phyloP scores from a whole-genome alignment of 495 filamentous ascomycete species.

The Astrothelium macrocarpum region DNA sequence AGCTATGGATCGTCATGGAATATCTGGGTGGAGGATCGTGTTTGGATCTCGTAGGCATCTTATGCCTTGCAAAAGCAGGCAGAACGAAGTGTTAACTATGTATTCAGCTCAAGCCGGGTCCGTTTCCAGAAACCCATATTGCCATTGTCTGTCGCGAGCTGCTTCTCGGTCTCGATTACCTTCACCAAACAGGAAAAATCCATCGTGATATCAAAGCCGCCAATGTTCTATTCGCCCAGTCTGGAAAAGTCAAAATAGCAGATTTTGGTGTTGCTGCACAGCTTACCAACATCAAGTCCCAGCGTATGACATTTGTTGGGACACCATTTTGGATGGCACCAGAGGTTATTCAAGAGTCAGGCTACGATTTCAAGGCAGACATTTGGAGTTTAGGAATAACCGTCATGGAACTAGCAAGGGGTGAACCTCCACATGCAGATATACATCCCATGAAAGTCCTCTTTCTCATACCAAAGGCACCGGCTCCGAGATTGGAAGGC shows the following conservation, averaged over 20 bases:
- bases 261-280: slow-evolving; percentile 98
- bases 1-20: slow-evolving; percentile 97
- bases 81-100: background rate
- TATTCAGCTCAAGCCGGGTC: slow-evolving; percentile 63
- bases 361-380: slow-evolving; percentile 95
- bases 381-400: slow-evolving; percentile 98
- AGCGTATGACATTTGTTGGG: slow-evolving; percentile 97
- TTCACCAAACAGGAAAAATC: slow-evolving; percentile 90
- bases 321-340: slow-evolving; percentile 99
- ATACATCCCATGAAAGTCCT: slow-evolving; percentile 97
- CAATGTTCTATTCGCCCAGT: slow-evolving; percentile 50
- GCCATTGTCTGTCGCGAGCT: slow-evolving; percentile 87
- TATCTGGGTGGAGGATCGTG: slow-evolving; percentile 91
- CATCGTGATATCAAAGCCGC: slow-evolving; percentile 83
- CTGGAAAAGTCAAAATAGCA: slow-evolving; percentile 90
- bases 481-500: slow-evolving; percentile 77
- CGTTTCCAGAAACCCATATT: slow-evolving; percentile 90
- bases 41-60: slow-evolving; percentile 49
- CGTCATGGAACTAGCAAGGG: slow-evolving; percentile 84
- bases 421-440: slow-evolving; percentile 84
- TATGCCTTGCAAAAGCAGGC: background rate
- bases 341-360: slow-evolving; percentile 93
- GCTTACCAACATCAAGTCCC: slow-evolving; percentile 93
- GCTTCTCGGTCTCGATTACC: slow-evolving; percentile 79
- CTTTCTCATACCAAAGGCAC: slow-evolving; percentile 91